Evolutionary conservation across 208 protist species (phyloP).

Genomic region (Zelonia costaricensis): DNA sequence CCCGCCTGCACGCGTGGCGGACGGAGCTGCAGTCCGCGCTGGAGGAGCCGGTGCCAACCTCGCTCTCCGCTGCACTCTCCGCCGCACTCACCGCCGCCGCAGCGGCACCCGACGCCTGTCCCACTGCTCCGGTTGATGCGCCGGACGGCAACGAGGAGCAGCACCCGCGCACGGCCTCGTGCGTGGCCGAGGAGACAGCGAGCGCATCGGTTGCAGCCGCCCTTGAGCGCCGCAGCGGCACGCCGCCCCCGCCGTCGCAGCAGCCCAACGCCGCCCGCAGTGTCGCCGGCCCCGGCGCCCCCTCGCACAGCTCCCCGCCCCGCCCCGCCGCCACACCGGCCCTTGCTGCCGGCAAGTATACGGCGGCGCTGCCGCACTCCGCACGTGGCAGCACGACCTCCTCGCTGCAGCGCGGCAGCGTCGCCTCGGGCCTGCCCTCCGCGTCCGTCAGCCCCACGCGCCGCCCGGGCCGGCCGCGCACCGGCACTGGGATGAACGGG

Average conservation of each 20-base stretch:
- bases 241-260: constrained; percentile 4
- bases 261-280: not conserved
- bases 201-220: not conserved
- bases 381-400: constrained; percentile 25
- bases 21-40: constrained; percentile 30
- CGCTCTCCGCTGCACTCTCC: too few relatives aligned
- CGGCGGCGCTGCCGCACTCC: too few relatives aligned
- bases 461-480: constrained; percentile 1
- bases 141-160: not conserved
- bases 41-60: constrained; percentile 19
- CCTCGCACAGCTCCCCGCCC: too few relatives aligned
- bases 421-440: constrained; percentile 8
- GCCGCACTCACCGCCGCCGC: not conserved
- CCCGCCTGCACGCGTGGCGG: constrained; percentile 56
- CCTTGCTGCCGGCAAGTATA: too few relatives aligned
- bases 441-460: constrained; percentile 19
- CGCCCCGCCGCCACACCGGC: not conserved
- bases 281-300: not conserved
- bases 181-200: not conserved
- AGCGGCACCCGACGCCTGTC: not conserved
- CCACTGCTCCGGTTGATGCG: not conserved
- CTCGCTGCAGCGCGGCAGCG: constrained; percentile 24
- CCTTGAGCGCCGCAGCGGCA: constrained; percentile 7
- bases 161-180: not conserved
- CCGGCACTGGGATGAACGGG: not conserved